phyloP scores from a whole-genome alignment of 2,329 filamentous ascomycete genomes.

The Knufia petricola region DNA sequence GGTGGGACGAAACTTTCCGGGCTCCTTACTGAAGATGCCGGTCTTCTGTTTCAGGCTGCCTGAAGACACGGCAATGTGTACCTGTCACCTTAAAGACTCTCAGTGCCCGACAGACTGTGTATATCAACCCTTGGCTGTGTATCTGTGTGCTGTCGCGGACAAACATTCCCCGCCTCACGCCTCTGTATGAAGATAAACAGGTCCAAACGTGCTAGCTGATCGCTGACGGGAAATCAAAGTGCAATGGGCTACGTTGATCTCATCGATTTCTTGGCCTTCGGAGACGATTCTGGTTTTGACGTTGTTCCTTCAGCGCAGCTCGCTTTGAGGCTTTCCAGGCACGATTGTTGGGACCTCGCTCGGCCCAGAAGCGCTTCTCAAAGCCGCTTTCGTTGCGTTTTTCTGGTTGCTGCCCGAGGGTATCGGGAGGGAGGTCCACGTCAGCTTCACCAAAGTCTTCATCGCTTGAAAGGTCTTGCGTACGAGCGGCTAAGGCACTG shows the following conservation, averaged over 20 bases:
- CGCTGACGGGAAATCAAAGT: too few relatives aligned
- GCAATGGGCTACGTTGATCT: background rate
- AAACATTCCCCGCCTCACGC: too few relatives aligned
- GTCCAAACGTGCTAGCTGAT: background rate
- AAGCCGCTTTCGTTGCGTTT: conserved; percentile 44
- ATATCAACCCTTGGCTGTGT: too few relatives aligned
- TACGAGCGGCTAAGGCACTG: conserved; percentile 8
- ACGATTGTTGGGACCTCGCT: conserved; percentile 41
- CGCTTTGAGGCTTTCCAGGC: conserved; percentile 46
- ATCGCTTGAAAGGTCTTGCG: conserved; percentile 10
- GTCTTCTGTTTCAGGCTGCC: too few relatives aligned
- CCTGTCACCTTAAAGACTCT: too few relatives aligned
- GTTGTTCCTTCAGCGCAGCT: conserved; percentile 50
- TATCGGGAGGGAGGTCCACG: background rate
- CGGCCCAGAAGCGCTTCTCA: conserved; percentile 51
- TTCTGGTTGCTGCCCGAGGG: background rate
- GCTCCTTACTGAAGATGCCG: too few relatives aligned
- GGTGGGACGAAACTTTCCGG: background rate
- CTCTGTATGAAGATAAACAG: background rate
- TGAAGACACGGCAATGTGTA: too few relatives aligned
- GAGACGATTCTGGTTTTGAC: conserved; percentile 49
- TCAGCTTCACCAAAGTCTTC: conserved; percentile 15
- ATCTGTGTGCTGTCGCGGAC: too few relatives aligned
- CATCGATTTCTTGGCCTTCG: conserved; percentile 11
- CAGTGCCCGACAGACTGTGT: background rate